phyloP scores from a whole-genome alignment of 2,329 filamentous ascomycete genomes.

The Hypoxylon sp. region DNA sequence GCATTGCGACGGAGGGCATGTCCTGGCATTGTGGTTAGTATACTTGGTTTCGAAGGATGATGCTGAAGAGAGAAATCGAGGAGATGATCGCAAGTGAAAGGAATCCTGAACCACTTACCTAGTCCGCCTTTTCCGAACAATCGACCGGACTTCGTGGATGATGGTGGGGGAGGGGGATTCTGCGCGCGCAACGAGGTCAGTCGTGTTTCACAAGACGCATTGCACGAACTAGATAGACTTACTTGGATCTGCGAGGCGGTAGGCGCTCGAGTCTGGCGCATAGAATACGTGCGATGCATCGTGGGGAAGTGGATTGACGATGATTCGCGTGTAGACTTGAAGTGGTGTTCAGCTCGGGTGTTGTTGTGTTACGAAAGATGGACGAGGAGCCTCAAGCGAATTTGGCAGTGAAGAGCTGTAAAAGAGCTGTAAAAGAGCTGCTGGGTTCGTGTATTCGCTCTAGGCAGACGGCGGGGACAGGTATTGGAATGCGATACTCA shows the following conservation, averaged over 20 bases:
- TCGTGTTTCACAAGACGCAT: slow-evolving; percentile 27
- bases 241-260: slow-evolving; percentile 84
- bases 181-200: slow-evolving; percentile 55
- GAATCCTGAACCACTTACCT: slow-evolving; percentile 68
- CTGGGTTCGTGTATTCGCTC: neutral
- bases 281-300: slow-evolving; percentile 99
- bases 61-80: neutral
- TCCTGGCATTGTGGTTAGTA: slow-evolving; percentile 55
- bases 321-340: neutral
- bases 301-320: slow-evolving; percentile 47
- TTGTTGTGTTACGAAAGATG: neutral
- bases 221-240: slow-evolving; percentile 42
- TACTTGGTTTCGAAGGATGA: slow-evolving; percentile 38
- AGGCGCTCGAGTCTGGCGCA: slow-evolving; percentile 96
- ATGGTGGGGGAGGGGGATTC: slow-evolving; percentile 93
- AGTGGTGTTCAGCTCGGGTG: slow-evolving; percentile 18
- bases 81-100: slow-evolving; percentile 14
- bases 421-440: neutral
- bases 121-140: slow-evolving; percentile 89
- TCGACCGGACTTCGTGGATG: slow-evolving; percentile 89
- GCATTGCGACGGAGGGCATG: slow-evolving; percentile 80
- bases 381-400: slow-evolving; percentile 10
- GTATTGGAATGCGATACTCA: slow-evolving; percentile 26
- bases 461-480: neutral
- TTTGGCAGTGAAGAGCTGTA: no score